Conservation (phyloP, 176 grass and related monocot species). For the Urochloa ruziziensis region DNA sequence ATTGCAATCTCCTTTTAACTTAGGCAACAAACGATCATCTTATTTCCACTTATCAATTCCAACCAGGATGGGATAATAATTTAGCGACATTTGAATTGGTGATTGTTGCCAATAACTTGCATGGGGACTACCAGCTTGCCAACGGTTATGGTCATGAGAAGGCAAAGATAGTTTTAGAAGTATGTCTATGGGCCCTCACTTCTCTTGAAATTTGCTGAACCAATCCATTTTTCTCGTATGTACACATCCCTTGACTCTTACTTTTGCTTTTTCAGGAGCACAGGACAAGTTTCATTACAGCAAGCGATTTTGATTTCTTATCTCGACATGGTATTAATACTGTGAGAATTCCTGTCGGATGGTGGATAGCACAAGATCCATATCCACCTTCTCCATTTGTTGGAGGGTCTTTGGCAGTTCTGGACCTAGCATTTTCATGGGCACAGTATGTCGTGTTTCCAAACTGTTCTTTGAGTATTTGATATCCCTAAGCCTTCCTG, state of each 20-base stretch:
- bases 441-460: constrained; percentile 53
- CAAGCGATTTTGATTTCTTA: constrained; percentile 65
- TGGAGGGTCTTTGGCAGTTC: constrained; percentile 62
- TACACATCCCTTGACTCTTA: constrained; percentile 16
- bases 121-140: constrained; percentile 84
- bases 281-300: constrained; percentile 67
- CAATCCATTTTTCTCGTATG: not conserved
- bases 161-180: constrained; percentile 55
- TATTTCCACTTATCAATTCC: constrained; percentile 64
- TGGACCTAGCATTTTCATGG: constrained; percentile 72
- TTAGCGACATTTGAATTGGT: constrained; percentile 72
- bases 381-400: constrained; percentile 64
- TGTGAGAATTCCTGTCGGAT: constrained; percentile 79
- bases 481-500: not conserved
- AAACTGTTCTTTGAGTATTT: constrained; percentile 31
- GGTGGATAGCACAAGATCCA: constrained; percentile 75
- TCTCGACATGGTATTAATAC: constrained; percentile 64
- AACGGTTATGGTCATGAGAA: constrained; percentile 58
- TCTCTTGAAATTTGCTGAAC: not conserved
- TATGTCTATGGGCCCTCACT: constrained; percentile 32
- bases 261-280: constrained; percentile 48
- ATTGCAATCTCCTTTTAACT: constrained; percentile 38
- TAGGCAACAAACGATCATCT: constrained; percentile 69
- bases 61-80: constrained; percentile 71
- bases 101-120: constrained; percentile 67